Evolutionary conservation across 305 asterid genomes (phyloP).

Genomic region (Nicotiana rustica): DNA sequence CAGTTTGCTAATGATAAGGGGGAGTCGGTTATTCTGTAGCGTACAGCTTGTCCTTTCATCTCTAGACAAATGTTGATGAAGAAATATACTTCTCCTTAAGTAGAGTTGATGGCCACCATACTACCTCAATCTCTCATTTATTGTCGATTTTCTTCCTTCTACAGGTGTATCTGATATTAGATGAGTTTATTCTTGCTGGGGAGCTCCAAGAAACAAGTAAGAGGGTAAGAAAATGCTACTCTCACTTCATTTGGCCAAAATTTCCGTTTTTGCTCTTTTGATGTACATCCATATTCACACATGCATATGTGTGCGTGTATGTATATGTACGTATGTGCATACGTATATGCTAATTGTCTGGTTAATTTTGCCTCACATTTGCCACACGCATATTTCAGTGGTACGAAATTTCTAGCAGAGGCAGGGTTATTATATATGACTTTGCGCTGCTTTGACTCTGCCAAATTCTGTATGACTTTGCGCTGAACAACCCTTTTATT

Average conservation of each 20-base stretch:
- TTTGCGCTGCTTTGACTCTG: not conserved
- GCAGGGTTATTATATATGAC: not conserved
- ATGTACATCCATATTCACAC: not conserved
- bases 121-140: not conserved
- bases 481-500: not conserved
- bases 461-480: not conserved
- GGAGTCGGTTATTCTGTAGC: too few relatives aligned
- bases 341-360: not conserved
- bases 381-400: not conserved
- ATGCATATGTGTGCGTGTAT: not conserved
- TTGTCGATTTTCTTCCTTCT: conserved; percentile 31
- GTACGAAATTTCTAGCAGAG: not conserved
- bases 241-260: conserved; percentile 7
- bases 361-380: not conserved
- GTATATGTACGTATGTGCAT: not conserved
- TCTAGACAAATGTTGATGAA: not conserved
- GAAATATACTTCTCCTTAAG: not conserved
- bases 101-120: not conserved
- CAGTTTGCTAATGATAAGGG: not conserved
- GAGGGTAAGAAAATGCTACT: conserved; percentile 56
- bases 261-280: not conserved
- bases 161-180: conserved; percentile 91
- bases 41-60: not conserved
- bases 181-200: conserved; percentile 97
- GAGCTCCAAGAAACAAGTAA: conserved; percentile 98